Conservation (phyloP, 495 filamentous ascomycete species). For the Penicillium cataractarum region DNA sequence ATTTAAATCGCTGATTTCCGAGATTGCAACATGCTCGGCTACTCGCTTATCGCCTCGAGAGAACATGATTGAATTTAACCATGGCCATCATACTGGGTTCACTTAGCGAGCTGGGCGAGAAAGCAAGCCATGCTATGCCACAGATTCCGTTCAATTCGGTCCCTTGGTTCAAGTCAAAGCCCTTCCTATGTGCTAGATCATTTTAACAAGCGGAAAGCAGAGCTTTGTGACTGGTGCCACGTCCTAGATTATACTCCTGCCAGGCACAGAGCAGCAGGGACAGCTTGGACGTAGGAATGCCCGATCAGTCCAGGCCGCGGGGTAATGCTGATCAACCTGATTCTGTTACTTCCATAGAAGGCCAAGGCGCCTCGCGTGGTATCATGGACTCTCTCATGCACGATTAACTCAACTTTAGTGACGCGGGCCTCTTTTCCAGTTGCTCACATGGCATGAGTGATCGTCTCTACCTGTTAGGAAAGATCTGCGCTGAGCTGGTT, state of each 20-base stretch:
- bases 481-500: not conserved
- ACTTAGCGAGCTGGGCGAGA: not conserved
- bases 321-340: not conserved
- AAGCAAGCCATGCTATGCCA: not conserved
- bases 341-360: not conserved
- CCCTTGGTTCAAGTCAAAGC: not conserved
- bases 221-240: not conserved
- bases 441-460: not conserved
- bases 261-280: not conserved
- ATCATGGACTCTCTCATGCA: not conserved
- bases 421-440: not conserved
- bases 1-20: not conserved
- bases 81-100: not conserved
- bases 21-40: not conserved
- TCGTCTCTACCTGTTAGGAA: not conserved
- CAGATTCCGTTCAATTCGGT: not conserved
- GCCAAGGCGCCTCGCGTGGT: not conserved
- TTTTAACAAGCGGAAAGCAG: not conserved
- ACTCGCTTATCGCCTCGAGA: not conserved
- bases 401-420: not conserved
- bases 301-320: not conserved
- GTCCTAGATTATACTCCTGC: not conserved
- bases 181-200: not conserved
- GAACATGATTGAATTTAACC: not conserved
- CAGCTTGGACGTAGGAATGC: not conserved